These are phyloP conservation scores for Colletotrichum spaethianum DNA, from an alignment of 2,329 filamentous ascomycete species.

Conservation along the genomic window DNA sequence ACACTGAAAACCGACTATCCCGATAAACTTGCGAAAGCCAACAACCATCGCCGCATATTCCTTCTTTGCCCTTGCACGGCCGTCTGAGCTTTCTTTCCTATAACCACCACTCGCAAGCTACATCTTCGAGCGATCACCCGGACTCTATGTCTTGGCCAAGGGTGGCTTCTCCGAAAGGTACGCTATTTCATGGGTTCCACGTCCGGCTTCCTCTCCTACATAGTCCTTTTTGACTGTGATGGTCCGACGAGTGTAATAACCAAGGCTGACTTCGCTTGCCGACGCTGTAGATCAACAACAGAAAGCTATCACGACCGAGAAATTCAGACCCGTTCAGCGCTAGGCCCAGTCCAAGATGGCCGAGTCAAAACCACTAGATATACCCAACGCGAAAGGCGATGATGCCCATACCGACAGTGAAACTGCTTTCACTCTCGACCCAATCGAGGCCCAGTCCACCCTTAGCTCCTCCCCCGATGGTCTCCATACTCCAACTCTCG, in stretches of 20 bases:
- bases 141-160: background rate
- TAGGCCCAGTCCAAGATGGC: slow-evolving; percentile 49
- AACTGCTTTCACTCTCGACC: slow-evolving; percentile 57
- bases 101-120: background rate
- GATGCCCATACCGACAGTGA: slow-evolving; percentile 60
- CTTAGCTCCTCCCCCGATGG: slow-evolving; percentile 58
- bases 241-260: background rate
- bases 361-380: slow-evolving; percentile 45
- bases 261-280: background rate
- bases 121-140: background rate
- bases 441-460: slow-evolving; percentile 56
- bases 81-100: background rate
- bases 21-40: background rate
- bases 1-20: background rate
- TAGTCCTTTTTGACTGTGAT: background rate
- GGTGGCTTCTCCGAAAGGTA: background rate
- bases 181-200: no score
- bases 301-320: background rate
- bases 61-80: background rate
- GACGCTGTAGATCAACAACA: background rate
- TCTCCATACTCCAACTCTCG: slow-evolving; percentile 66
- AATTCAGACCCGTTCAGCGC: background rate
- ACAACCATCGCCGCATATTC: background rate
- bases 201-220: background rate
- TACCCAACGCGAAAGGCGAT: slow-evolving; percentile 55